Base-by-base conservation (phyloP, 495 filamentous ascomycete genomes). In the Penicillium turbatum region DNA sequence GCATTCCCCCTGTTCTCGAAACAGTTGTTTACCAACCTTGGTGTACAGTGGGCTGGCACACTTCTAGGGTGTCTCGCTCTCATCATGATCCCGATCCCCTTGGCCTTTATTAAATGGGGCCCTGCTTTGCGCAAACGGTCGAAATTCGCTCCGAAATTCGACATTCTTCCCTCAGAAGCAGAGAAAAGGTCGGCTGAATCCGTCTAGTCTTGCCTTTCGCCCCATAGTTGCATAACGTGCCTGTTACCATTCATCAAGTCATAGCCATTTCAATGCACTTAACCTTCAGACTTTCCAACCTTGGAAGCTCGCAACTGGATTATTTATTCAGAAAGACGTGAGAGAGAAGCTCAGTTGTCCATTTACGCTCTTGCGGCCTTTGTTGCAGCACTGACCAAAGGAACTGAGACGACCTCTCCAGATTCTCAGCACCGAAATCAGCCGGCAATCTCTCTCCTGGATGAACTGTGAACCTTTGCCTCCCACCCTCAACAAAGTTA, bases 1-100 rank as follows among this genome's bases (percentile, higher is more conserved):
- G 85, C 79, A 1, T 95, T 95, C 72, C 91, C 90, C 16, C 79
- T 95, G 5, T 95, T 96, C 66, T 78, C 83, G 0, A 81, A 73
- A 13, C 86, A 92, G 61, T 89, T 93, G 87, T 93, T 90, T 64
- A 66, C 81, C 5, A 86, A 82, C 31, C 70, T 95, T 56, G 85
- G 86, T 30, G 85, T 95, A 32, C 72, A 92, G 56, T 92, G 86
- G 83, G 87, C 89, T 1, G 78, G 83, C 27, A 91, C 88, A 0
- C 70, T 95, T 17, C 76, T 95, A 15, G 90, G 90, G 2, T 87
- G 81, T 58, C 74, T 96, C 21, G 86, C 86, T 3, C 72, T 77
- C 8, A 65, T 78, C 6, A 78, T 95, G 55, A 79, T 90, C 13
- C 89, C 89, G 0, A 89, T 95, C 48, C 88, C 90, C 2, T 39